phyloP scores from a whole-genome alignment of 1,139 yeast species.

The Kluyveromyces sp. region DNA sequence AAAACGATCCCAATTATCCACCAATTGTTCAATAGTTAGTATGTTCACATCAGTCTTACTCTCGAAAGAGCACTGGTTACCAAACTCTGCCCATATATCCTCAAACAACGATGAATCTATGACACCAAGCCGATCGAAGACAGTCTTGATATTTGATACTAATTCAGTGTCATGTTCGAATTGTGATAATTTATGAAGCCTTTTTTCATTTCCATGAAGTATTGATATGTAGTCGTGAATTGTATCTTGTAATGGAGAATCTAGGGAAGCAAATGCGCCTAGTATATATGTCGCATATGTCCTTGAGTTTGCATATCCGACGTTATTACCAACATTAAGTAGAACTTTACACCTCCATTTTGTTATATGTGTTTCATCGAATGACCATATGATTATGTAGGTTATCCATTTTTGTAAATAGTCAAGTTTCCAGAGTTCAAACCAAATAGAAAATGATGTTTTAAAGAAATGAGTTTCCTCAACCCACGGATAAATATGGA shows the following conservation, averaged over 20 bases:
- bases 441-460: conserved; percentile 32
- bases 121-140: not conserved
- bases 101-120: not conserved
- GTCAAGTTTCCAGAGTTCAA: conserved; percentile 39
- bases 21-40: conserved; percentile 15
- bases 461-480: conserved; percentile 21
- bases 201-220: conserved; percentile 14
- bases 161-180: conserved; percentile 13
- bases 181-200: conserved; percentile 13
- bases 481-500: conserved; percentile 29
- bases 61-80: not conserved
- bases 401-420: conserved; percentile 38
- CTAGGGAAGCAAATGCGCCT: conserved; percentile 13
- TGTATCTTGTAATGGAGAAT: conserved; percentile 6
- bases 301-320: conserved; percentile 19
- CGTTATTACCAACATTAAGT: conserved; percentile 14
- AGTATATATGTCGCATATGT: conserved; percentile 18
- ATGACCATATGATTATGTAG: conserved; percentile 35
- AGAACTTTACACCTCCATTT: conserved; percentile 23
- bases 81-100: not conserved
- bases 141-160: not conserved
- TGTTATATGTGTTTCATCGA: conserved; percentile 31
- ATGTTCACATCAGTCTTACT: conserved; percentile 4
- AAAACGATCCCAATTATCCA: conserved; percentile 12
- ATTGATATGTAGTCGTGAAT: conserved; percentile 11